phyloP scores from a whole-genome alignment of 805 yeast genomes.

The Metschnikowia borealis region DNA sequence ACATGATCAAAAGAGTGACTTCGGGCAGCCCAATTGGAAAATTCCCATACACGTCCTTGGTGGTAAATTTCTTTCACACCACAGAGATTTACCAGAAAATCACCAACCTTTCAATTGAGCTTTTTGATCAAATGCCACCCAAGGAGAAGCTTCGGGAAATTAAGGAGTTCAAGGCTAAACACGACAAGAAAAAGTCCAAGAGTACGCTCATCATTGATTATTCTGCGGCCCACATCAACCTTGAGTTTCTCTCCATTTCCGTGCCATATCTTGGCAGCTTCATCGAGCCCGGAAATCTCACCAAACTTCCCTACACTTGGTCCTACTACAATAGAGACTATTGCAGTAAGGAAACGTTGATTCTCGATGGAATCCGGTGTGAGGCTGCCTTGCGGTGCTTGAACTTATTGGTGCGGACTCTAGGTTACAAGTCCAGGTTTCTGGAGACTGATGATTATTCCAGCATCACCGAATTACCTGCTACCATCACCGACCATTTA shows the following conservation, averaged over 20 bases:
- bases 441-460: constrained; percentile 6
- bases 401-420: constrained; percentile 2
- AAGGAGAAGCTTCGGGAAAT: not conserved
- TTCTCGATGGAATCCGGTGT: constrained; percentile 9
- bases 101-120: not conserved
- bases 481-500: constrained; percentile 4
- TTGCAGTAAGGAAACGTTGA: constrained; percentile 8
- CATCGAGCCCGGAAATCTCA: constrained; percentile 2
- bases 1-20: constrained; percentile 29
- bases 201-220: constrained; percentile 4
- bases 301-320: constrained; percentile 6
- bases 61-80: constrained; percentile 46
- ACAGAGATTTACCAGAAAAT: constrained; percentile 6
- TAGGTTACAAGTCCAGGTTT: constrained; percentile 12
- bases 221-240: constrained; percentile 4
- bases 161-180: not conserved
- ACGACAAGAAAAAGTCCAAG: not conserved
- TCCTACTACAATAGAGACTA: constrained; percentile 13
- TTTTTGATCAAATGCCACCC: constrained; percentile 6
- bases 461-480: constrained; percentile 8
- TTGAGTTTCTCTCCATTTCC: not conserved
- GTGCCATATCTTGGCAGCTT: constrained; percentile 4
- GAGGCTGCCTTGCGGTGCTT: constrained; percentile 6
- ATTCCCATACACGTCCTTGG: constrained; percentile 29
- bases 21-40: constrained; percentile 22